Conservation (phyloP, 1,139 yeast species). For the Suhomyces yuchorum region DNA sequence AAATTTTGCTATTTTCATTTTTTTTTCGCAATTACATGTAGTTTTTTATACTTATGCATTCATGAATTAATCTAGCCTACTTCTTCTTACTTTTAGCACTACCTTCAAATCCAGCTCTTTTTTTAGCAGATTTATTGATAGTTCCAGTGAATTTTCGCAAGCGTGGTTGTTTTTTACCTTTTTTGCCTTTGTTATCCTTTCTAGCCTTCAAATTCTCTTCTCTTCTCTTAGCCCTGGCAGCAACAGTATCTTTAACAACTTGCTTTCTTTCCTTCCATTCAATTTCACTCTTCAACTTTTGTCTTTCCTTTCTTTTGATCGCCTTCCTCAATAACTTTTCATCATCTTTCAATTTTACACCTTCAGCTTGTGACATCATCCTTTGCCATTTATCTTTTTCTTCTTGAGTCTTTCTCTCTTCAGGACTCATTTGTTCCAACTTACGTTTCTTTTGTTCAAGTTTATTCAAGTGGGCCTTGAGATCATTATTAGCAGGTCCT, state of each 20-base stretch:
- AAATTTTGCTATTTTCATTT: no score
- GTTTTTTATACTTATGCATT: neutral
- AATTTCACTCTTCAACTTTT: constrained; percentile 76
- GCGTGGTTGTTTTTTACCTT: constrained; percentile 66
- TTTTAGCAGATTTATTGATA: constrained; percentile 44
- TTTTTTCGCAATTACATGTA: no score
- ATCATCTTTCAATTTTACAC: constrained; percentile 84
- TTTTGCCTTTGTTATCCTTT: constrained; percentile 76
- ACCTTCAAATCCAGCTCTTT: constrained; percentile 64
- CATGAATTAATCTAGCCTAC: neutral
- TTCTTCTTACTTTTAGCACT: constrained; percentile 41
- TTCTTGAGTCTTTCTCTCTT: constrained; percentile 58
- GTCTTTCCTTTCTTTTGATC: constrained; percentile 75
- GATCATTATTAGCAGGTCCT: constrained; percentile 85
- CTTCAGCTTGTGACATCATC: constrained; percentile 86
- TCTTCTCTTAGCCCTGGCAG: constrained; percentile 78
- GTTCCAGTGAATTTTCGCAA: constrained; percentile 69
- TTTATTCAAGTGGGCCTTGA: constrained; percentile 77
- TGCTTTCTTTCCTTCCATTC: constrained; percentile 90
- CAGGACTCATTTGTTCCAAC: constrained; percentile 60
- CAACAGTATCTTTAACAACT: constrained; percentile 70
- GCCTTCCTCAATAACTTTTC: constrained; percentile 86
- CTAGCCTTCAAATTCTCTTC: constrained; percentile 86
- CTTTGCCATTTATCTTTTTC: constrained; percentile 85
- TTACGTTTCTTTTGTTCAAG: constrained; percentile 74